phyloP scores from a whole-genome alignment of 495 filamentous ascomycete species.

The Tuber melanosporum region DNA sequence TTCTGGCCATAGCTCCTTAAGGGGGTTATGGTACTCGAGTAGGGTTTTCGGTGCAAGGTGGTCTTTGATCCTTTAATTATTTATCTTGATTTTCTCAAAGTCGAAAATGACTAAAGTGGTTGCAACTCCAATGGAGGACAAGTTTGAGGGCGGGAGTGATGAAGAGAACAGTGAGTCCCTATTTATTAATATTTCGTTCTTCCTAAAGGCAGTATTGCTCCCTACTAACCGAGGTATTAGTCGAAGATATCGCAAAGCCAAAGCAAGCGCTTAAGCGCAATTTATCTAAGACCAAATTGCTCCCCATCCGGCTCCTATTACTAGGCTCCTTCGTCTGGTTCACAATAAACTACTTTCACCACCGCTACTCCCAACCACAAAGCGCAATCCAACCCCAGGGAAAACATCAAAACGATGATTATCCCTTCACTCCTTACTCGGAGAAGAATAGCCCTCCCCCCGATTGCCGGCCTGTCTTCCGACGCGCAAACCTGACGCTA shows the following conservation, averaged over 20 bases:
- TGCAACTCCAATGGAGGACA: not conserved
- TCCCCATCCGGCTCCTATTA: not conserved
- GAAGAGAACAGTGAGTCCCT: not conserved
- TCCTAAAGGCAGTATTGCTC: not conserved
- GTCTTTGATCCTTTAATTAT: not conserved
- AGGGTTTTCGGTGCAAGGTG: not conserved
- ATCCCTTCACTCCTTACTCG: not conserved
- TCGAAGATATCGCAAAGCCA: not conserved
- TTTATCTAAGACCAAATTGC: not conserved
- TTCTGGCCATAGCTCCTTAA: too few species aligned
- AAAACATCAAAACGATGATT: not conserved
- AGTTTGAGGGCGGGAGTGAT: not conserved
- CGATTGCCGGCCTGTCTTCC: not conserved
- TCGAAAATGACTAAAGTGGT: not conserved
- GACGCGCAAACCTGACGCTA: constrained; percentile 8
- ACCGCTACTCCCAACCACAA: not conserved
- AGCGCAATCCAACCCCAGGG: not conserved
- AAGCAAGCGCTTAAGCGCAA: not conserved
- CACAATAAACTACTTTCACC: not conserved
- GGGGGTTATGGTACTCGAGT: too few species aligned
- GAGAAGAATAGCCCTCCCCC: not conserved
- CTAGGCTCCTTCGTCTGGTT: not conserved
- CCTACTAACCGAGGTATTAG: not conserved
- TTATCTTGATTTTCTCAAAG: not conserved
- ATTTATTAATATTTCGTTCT: not conserved